These are phyloP conservation scores for Pseudozyma pruni DNA, from an alignment of 1,284 basidiomycete species.

Conservation along the genomic window DNA sequence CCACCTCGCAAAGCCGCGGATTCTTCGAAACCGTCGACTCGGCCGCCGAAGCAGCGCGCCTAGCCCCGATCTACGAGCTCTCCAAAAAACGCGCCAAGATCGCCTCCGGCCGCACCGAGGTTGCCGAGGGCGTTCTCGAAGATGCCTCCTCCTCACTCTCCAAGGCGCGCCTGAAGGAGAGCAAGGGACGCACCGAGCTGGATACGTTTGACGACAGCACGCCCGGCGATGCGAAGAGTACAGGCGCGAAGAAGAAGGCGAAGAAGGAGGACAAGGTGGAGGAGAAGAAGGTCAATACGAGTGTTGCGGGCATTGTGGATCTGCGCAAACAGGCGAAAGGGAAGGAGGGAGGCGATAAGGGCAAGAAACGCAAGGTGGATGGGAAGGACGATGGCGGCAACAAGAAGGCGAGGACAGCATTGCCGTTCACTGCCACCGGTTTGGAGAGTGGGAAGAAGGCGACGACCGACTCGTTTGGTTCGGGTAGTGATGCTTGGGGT, in stretches of 20 bases:
- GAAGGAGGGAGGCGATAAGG: slow-evolving; percentile 6
- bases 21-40: slow-evolving; percentile 47
- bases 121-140: slow-evolving; percentile 42
- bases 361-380: slow-evolving; percentile 12
- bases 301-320: slow-evolving; percentile 33
- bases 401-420: slow-evolving; percentile 19
- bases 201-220: slow-evolving; percentile 26
- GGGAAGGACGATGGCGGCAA: neutral
- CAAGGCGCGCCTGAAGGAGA: slow-evolving; percentile 29
- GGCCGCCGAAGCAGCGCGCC: slow-evolving; percentile 25
- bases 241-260: neutral
- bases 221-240: neutral
- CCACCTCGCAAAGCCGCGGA: neutral
- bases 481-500: slow-evolving; percentile 36
- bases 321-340: slow-evolving; percentile 21
- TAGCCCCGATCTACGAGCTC: slow-evolving; percentile 41
- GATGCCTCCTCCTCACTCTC: slow-evolving; percentile 16
- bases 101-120: slow-evolving; percentile 34
- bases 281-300: slow-evolving; percentile 21
- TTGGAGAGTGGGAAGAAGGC: neutral
- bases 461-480: slow-evolving; percentile 12
- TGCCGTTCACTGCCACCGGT: slow-evolving; percentile 16
- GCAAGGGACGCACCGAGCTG: slow-evolving; percentile 15
- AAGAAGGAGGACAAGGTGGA: slow-evolving; percentile 11
- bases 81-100: slow-evolving; percentile 38